These are phyloP conservation scores for Podospora sp. DNA, from an alignment of 495 filamentous ascomycete genomes.

Conservation along the genomic window DNA sequence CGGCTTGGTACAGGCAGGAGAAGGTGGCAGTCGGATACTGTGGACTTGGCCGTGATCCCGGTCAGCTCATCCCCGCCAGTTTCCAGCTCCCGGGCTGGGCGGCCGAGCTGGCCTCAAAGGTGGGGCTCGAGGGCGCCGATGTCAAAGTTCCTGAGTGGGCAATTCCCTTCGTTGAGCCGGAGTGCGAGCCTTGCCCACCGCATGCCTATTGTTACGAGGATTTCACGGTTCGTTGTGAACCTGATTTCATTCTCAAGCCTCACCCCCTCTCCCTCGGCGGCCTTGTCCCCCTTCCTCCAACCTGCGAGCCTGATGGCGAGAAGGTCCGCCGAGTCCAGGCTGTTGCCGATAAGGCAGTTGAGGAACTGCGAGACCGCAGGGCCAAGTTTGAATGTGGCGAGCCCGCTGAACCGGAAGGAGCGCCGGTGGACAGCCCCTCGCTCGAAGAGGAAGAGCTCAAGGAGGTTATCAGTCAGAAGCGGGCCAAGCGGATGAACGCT, in stretches of 20 bases:
- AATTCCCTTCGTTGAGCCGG: slow-evolving; percentile 66
- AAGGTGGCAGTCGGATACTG: slow-evolving; percentile 95
- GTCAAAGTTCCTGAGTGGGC: slow-evolving; percentile 57
- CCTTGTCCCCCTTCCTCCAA: slow-evolving; percentile 79
- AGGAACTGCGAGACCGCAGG: slow-evolving; percentile 80
- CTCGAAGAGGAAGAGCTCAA: slow-evolving; percentile 79
- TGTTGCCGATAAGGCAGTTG: slow-evolving; percentile 84
- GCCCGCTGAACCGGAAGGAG: slow-evolving; percentile 62
- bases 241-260: slow-evolving; percentile 80
- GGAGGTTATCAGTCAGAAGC: slow-evolving; percentile 68
- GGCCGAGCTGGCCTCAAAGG: slow-evolving; percentile 37
- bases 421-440: slow-evolving; percentile 59
- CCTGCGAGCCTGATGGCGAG: slow-evolving; percentile 93
- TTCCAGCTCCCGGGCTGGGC: slow-evolving; percentile 52
- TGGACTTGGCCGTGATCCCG: slow-evolving; percentile 71
- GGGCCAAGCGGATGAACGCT: slow-evolving; percentile 76
- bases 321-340: slow-evolving; percentile 84
- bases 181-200: slow-evolving; percentile 87
- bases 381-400: slow-evolving; percentile 92
- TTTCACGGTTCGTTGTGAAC: slow-evolving; percentile 77
- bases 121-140: slow-evolving; percentile 41
- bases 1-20: slow-evolving; percentile 85
- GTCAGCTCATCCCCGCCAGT: slow-evolving; percentile 45
- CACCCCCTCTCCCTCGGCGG: slow-evolving; percentile 85
- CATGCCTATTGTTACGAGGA: slow-evolving; percentile 87